Conservation (phyloP, 2,329 filamentous ascomycete genomes). For the Aspergillus neoniger region DNA sequence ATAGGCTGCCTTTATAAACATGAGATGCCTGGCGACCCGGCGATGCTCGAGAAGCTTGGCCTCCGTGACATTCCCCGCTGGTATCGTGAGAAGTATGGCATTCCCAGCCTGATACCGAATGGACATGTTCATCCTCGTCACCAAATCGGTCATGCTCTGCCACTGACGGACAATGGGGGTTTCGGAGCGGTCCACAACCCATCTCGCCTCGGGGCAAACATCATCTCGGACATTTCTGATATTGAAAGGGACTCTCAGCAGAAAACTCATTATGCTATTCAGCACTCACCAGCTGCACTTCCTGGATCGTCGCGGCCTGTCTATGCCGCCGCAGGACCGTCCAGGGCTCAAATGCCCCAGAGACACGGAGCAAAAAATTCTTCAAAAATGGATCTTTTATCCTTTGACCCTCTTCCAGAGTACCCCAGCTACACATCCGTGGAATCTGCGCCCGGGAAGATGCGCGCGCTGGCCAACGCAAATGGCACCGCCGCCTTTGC, state of each 20-base stretch:
- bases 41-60: constrained; percentile 69
- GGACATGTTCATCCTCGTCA: constrained; percentile 22
- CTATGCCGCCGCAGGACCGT: constrained; percentile 6
- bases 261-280: constrained; percentile 13
- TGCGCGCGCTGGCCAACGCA: neutral
- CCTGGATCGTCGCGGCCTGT: constrained; percentile 11
- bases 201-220: constrained; percentile 17
- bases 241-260: constrained; percentile 17
- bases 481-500: constrained; percentile 16
- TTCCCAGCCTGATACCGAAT: constrained; percentile 31
- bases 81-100: constrained; percentile 53
- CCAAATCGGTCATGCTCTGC: constrained; percentile 13
- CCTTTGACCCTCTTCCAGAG: constrained; percentile 22
- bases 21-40: constrained; percentile 74
- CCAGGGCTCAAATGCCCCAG: constrained; percentile 13
- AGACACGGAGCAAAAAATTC: constrained; percentile 18
- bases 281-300: constrained; percentile 10
- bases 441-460: constrained; percentile 2
- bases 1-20: constrained; percentile 82
- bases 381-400: constrained; percentile 25
- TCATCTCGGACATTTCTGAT: constrained; percentile 12
- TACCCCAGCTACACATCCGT: constrained; percentile 20
- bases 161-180: constrained; percentile 22
- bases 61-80: constrained; percentile 60
- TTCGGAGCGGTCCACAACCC: constrained; percentile 23